Evolutionary conservation across 768 basidiomycete species (phyloP).

Genomic region (Mycena amicta): DNA sequence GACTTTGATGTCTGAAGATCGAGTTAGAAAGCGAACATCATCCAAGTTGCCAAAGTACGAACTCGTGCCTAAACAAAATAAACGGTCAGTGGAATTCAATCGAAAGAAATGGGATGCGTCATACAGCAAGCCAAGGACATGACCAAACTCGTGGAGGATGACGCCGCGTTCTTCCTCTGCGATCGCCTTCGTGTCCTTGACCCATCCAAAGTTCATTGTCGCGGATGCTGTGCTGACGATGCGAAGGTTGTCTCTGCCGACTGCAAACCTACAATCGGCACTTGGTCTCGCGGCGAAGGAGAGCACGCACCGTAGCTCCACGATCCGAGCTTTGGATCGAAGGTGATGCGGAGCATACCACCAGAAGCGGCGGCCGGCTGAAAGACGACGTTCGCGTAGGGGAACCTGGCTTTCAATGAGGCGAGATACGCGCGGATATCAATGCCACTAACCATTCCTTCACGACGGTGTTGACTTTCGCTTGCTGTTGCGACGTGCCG

Average conservation of each 20-base stretch:
- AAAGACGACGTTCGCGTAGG: conserved; percentile 12
- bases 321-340: background rate
- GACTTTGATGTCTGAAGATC: conserved; percentile 14
- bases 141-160: conserved; percentile 22
- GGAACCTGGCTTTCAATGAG: background rate
- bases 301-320: conserved; percentile 5
- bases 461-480: conserved; percentile 3
- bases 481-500: conserved; percentile 1
- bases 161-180: conserved; percentile 5
- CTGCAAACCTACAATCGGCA: background rate
- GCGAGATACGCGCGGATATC: background rate
- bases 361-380: background rate
- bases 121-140: conserved; percentile 19
- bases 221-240: background rate
- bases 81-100: no score
- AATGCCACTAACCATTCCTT: conserved; percentile 3
- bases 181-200: background rate
- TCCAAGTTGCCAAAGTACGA: no score
- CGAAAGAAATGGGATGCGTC: no score
- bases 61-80: no score
- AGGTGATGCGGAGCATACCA: background rate
- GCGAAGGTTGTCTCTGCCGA: conserved; percentile 1
- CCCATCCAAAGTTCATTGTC: conserved; percentile 13
- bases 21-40: no score
- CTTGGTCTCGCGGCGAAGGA: background rate